phyloP scores from a whole-genome alignment of 2,329 filamentous ascomycete species.

The Microascus cirrosus region DNA sequence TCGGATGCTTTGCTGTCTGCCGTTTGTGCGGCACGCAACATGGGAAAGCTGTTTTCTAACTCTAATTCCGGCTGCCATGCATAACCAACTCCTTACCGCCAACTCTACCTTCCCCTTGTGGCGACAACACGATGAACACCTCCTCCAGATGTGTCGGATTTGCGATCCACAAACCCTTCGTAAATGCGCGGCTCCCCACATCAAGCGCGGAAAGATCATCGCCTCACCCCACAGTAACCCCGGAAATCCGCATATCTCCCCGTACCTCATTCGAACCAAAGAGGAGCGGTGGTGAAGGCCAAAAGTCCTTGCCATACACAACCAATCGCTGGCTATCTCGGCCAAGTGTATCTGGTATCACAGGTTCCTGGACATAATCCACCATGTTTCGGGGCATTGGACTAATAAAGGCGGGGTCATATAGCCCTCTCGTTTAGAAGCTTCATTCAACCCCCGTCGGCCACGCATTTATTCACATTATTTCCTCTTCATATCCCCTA shows the following conservation, averaged over 20 bases:
- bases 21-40: not conserved
- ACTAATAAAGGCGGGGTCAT: not conserved
- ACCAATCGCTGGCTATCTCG: not conserved
- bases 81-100: not conserved
- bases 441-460: not conserved
- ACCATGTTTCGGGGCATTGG: not conserved
- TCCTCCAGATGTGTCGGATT: not conserved
- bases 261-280: not conserved
- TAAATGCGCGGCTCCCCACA: not conserved
- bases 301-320: not conserved
- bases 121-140: not conserved
- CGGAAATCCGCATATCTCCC: not conserved
- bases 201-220: not conserved
- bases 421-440: not conserved
- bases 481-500: not conserved
- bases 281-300: not conserved
- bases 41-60: not conserved
- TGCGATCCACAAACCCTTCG: not conserved
- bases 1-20: not conserved
- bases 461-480: not conserved
- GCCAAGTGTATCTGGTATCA: not conserved
- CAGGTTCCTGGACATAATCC: not conserved
- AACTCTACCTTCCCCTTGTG: not conserved
- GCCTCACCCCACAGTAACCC: not conserved
- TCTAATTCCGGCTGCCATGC: not conserved